phyloP scores from a whole-genome alignment of 2,329 filamentous ascomycete genomes.

The Colletotrichum euphorbiae region DNA sequence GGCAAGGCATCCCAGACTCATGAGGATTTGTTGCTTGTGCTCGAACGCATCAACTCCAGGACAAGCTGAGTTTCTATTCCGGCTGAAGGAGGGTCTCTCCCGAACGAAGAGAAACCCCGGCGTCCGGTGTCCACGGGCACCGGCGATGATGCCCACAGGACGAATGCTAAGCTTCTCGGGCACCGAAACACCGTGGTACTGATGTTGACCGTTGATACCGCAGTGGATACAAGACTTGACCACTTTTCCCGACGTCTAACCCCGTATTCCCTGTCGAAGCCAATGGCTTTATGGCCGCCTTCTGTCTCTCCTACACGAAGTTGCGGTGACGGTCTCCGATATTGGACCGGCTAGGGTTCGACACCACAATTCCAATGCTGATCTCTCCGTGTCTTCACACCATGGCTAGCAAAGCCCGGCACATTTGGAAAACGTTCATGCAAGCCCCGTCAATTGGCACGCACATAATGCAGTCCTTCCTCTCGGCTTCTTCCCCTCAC shows the following conservation, averaged over 20 bases:
- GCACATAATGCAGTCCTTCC: slow-evolving; percentile 33
- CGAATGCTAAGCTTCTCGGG: background rate
- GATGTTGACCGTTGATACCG: background rate
- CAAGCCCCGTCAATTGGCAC: slow-evolving; percentile 31
- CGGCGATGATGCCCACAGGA: background rate
- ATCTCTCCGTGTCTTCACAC: slow-evolving; percentile 15
- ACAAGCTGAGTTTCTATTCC: background rate
- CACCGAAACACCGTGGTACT: slow-evolving; percentile 4
- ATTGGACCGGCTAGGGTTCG: slow-evolving; percentile 24
- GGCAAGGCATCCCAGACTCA: slow-evolving; percentile 16
- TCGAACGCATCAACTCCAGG: background rate
- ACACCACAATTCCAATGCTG: slow-evolving; percentile 12
- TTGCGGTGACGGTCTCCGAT: slow-evolving; percentile 27
- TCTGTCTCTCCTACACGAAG: background rate
- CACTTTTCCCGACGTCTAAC: background rate
- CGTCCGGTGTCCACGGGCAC: background rate
- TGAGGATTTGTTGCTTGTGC: background rate
- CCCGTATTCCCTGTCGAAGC: slow-evolving; percentile 4
- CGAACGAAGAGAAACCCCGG: slow-evolving; percentile 1
- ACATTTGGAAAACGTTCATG: slow-evolving; percentile 34
- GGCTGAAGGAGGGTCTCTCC: slow-evolving; percentile 1
- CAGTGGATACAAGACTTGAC: slow-evolving; percentile 2
- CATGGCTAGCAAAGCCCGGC: slow-evolving; percentile 21
- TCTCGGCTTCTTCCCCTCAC: slow-evolving; percentile 21
- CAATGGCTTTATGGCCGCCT: background rate